phyloP scores from a whole-genome alignment of 192 early-diverging fungal species.

The Coemansia sp. region DNA sequence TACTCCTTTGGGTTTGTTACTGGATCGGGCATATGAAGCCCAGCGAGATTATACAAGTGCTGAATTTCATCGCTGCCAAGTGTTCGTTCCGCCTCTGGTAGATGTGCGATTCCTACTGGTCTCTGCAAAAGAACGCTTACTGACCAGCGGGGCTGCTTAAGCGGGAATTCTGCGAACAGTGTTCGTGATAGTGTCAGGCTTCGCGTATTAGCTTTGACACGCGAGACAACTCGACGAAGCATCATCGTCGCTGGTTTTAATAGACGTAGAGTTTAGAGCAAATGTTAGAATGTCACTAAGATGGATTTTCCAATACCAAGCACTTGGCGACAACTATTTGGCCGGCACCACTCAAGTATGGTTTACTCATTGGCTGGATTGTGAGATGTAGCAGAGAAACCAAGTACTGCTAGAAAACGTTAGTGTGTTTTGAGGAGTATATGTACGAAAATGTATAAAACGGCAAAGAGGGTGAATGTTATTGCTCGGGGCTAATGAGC shows the following conservation, averaged over 20 bases:
- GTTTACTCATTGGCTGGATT: background rate
- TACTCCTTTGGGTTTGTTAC: background rate
- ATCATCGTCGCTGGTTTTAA: background rate
- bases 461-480: background rate
- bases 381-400: background rate
- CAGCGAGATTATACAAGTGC: conserved; percentile 30
- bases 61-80: conserved; percentile 9
- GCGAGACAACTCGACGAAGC: background rate
- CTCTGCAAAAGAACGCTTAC: conserved; percentile 5
- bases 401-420: background rate
- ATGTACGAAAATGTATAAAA: background rate
- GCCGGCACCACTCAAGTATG: background rate
- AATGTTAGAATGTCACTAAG: background rate
- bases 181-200: background rate
- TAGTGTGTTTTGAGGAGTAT: background rate
- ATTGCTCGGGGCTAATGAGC: background rate
- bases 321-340: background rate
- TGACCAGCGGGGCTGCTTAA: conserved; percentile 12
- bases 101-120: background rate
- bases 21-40: conserved; percentile 25
- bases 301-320: background rate
- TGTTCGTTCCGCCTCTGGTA: conserved; percentile 5
- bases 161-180: conserved; percentile 2
- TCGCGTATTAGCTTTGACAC: background rate
- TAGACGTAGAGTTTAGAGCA: background rate